phyloP scores from a whole-genome alignment of 2,329 filamentous ascomycete genomes.

The Pseudogymnoascus sp. region DNA sequence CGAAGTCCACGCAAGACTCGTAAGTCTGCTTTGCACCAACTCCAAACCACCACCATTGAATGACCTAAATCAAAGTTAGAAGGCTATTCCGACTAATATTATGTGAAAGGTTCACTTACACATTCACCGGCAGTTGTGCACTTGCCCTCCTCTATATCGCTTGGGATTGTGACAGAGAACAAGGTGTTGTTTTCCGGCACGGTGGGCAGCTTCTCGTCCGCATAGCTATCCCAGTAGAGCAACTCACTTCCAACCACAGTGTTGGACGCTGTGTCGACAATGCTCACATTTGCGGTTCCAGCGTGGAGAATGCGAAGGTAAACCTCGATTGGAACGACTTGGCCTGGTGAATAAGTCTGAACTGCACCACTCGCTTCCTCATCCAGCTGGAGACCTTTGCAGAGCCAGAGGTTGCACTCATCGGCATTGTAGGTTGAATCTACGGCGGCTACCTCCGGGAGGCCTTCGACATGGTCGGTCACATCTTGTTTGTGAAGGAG shows the following conservation, averaged over 20 bases:
- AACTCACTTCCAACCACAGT: constrained; percentile 41
- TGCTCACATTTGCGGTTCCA: constrained; percentile 47
- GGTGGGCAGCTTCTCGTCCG: constrained; percentile 35
- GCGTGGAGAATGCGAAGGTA: constrained; percentile 42
- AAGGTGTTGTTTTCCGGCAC: constrained; percentile 38
- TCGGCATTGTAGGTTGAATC: constrained; percentile 22
- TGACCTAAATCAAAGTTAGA: constrained; percentile 37
- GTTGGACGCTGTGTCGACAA: constrained; percentile 44
- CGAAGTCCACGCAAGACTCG: constrained; percentile 48
- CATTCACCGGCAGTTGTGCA: constrained; percentile 21
- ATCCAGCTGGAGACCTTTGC: constrained; percentile 42
- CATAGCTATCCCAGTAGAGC: constrained; percentile 43
- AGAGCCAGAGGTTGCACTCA: constrained; percentile 38
- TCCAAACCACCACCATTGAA: constrained; percentile 50
- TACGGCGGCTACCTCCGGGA: constrained; percentile 31
- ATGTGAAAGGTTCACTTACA: constrained; percentile 16
- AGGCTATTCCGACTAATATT: neutral
- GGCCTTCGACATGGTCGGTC: constrained; percentile 29
- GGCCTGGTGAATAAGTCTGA: constrained; percentile 37
- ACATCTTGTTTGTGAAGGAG: constrained; percentile 26
- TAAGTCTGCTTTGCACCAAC: constrained; percentile 46
- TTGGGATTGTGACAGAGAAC: constrained; percentile 49
- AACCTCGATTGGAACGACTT: constrained; percentile 37
- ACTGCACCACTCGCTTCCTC: constrained; percentile 33
- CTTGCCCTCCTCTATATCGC: constrained; percentile 37